Evolutionary conservation across 768 basidiomycete genomes (phyloP), one percentile per base, ranked within the genome.

Genomic region (Pisolithus microcarpus): DNA sequence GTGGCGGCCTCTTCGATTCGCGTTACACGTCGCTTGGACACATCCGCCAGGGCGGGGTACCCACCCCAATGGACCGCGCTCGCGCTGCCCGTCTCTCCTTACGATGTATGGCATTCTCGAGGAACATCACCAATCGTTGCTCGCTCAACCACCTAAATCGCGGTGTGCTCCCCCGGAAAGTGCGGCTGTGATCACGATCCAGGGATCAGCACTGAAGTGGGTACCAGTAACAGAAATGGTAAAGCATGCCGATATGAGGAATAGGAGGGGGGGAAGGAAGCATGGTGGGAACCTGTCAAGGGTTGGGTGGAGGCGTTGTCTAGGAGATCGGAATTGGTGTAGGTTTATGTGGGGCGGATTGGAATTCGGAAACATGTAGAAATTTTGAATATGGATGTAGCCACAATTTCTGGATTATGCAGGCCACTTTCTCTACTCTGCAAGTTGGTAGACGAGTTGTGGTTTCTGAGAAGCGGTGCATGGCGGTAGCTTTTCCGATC

Each of bases 51-150:
- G 96, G 96, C 7, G 93, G 93, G 2, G 83, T 91, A 16, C 96
- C 96, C 5, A 96, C 95, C 1, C 96, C 96, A 0, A 77, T 89
- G 59, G 96, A 98, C 71, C 89, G 95, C 46, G 83, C 87, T 0
- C 87, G 91, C 24, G 96, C 91, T 3, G 85, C 87, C 7, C 86
- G 96, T 30, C 78, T 97, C 40, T 83, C 95, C 7, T 74, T 95
- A 55, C 85, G 90, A 59, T 95, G 91, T 72, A 93, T 99, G 90
- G 72, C 82, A 31, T 98, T 96, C 76, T 98, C 53, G 96, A 98
- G 70, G 65, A 79, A 46, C 84, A 95, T 56, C 87, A 90, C 64
- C 72, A 73, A 21, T 61, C 66, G 26, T 65, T 90, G n/a, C 60
- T 66, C 38, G 65, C 68, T 37, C 78, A 84, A 54, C 72, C 75